Conservation (phyloP, 768 basidiomycete genomes). For the Gymnopilus dilepis region DNA sequence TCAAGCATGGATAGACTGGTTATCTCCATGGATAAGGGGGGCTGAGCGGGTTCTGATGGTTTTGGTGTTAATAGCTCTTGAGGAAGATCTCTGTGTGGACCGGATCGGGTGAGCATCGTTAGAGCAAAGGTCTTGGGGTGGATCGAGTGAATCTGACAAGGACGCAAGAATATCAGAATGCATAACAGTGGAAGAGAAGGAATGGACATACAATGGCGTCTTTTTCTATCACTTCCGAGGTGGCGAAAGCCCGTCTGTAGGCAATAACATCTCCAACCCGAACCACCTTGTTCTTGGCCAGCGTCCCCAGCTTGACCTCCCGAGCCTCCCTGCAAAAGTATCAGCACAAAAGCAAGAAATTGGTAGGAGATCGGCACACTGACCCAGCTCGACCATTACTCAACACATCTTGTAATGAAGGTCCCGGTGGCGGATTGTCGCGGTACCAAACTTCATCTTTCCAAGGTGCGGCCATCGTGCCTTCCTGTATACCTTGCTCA, state of each 20-base stretch:
- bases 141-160: constrained; percentile 49
- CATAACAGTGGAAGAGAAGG: background rate
- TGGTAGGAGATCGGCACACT: constrained; percentile 14
- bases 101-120: constrained; percentile 47
- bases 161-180: background rate
- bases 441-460: constrained; percentile 67
- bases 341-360: background rate
- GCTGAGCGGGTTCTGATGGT: constrained; percentile 32
- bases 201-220: constrained; percentile 52
- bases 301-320: constrained; percentile 49
- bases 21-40: constrained; percentile 42
- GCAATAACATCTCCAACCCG: constrained; percentile 59
- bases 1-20: constrained; percentile 56
- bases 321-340: constrained; percentile 36
- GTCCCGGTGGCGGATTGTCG: constrained; percentile 37
- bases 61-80: constrained; percentile 35
- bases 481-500: constrained; percentile 46
- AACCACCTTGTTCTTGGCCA: constrained; percentile 51
- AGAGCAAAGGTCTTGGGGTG: constrained; percentile 46
- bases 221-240: constrained; percentile 51
- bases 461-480: constrained; percentile 59
- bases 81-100: constrained; percentile 43
- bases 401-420: constrained; percentile 17
- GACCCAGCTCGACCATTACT: constrained; percentile 37
- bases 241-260: constrained; percentile 54